Base-by-base conservation (phyloP, 495 filamentous ascomycete species). In the Terfezia boudieri region DNA sequence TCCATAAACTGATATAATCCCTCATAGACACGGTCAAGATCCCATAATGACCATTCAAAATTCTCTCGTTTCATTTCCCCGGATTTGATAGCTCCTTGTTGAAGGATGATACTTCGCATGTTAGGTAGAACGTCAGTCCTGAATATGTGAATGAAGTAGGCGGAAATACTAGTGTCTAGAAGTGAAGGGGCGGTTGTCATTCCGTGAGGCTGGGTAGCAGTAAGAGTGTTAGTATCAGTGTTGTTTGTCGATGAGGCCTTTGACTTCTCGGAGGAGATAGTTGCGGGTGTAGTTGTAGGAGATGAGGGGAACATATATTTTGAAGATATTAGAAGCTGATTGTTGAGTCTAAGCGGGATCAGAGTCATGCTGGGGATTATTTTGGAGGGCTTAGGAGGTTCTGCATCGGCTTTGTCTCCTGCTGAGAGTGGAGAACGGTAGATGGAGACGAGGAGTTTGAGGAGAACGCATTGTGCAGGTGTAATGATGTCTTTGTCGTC, bases 1-100 rank as follows among this genome's bases (percentile, higher is more conserved):
- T 86, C 82, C 9, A 86, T 69, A 65, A 83, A 84, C 61, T 86
- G 82, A 57, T 86, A 86, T 35, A 85, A 75, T 38, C 82, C 82
- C 60, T 86, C 63, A 49, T 65, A 65, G 50, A 65, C 82, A 35
- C 82, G 70, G 60, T 86, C 82, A 75, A 86, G 82, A 58, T 86
- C 82, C 82, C 82, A 86, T 11, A 85, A 67, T 55, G 84, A 84
- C n/a, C 83, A 71, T 10, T 82, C 81, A 60, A 86, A 86, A 57
- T 81, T 78, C 56, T 86, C 82, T 0, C 80, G 78, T n/a, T 75
- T 67, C 11, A 79, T 76, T 51, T 71, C 67, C 23, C 76, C 76
- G 16, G 70, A 71, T 22, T 77, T 73, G 54, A 85, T 85, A 53
- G 82, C 77, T 23, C 82, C 80, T 70, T 86, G 82, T 10, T 84